phyloP scores from a whole-genome alignment of 164 flowering plant genomes.

The Umbilicus rupestris region DNA sequence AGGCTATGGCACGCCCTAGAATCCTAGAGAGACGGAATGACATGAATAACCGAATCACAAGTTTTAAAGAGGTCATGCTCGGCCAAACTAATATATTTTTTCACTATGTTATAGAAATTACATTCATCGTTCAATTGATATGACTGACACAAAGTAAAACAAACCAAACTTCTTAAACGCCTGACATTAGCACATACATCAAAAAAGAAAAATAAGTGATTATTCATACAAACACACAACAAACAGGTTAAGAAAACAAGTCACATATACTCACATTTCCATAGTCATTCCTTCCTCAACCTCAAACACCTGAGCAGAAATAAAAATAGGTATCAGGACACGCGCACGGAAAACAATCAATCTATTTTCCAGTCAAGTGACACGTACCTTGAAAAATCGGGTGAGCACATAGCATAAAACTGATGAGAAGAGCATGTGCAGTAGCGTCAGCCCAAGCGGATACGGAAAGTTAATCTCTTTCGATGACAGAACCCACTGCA shows the following conservation, averaged over 20 bases:
- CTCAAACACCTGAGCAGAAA: conserved; percentile 52
- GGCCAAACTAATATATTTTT: not conserved
- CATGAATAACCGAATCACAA: not conserved
- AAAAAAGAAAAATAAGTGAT: not conserved
- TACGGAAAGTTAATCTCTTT: conserved; percentile 95
- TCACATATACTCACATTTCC: conserved; percentile 66
- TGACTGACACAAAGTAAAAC: too few relatives aligned
- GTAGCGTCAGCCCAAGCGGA: conserved; percentile 89
- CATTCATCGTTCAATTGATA: too few relatives aligned
- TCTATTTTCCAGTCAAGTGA: not conserved
- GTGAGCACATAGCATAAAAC: conserved; percentile 76
- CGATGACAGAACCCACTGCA: conserved; percentile 98
- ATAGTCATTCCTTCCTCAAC: conserved; percentile 89
- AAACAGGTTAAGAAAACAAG: not conserved
- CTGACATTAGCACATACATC: too few relatives aligned
- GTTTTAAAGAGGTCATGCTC: not conserved
- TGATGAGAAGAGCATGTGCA: conserved; percentile 97
- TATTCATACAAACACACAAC: not conserved
- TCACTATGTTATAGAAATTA: too few relatives aligned
- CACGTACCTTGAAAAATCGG: conserved; percentile 70
- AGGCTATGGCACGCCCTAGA: too few relatives aligned
- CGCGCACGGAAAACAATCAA: not conserved
- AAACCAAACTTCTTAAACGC: too few relatives aligned
- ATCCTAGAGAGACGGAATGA: too few relatives aligned
- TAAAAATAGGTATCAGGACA: not conserved